phyloP scores from a whole-genome alignment of 2,329 filamentous ascomycete species.

The Cytospora schulzeri region DNA sequence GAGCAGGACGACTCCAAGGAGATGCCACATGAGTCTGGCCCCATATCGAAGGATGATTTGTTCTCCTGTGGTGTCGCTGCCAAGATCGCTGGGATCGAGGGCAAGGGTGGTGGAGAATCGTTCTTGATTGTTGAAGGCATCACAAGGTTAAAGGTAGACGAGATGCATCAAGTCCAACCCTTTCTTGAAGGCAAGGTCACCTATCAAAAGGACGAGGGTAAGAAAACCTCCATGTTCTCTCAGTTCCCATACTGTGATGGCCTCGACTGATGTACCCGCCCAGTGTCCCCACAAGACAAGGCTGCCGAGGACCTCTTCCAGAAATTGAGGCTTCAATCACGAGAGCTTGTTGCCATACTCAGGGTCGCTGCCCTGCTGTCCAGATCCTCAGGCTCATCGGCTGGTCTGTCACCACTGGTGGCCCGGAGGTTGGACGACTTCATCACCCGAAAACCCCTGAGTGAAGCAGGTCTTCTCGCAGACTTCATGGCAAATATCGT shows the following conservation, averaged over 20 bases:
- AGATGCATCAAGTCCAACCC: conserved; percentile 74
- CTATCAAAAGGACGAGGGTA: conserved; percentile 70
- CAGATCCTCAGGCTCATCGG: conserved; percentile 62
- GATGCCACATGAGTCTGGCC: conserved; percentile 55
- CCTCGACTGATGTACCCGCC: conserved; percentile 29
- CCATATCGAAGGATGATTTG: conserved; percentile 70
- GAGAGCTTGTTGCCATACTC: conserved; percentile 83
- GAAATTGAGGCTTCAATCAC: conserved; percentile 79
- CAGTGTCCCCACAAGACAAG: conserved; percentile 49
- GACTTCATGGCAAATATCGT: conserved; percentile 97
- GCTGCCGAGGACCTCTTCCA: conserved; percentile 72
- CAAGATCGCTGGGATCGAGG: conserved; percentile 77
- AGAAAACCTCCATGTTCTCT: conserved; percentile 31
- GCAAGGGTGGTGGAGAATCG: conserved; percentile 74
- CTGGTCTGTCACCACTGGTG: conserved; percentile 74
- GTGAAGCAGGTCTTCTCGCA: conserved; percentile 81
- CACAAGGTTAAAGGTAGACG: conserved; percentile 74
- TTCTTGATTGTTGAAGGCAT: conserved; percentile 85
- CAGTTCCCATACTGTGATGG: neutral
- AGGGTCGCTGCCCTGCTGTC: conserved; percentile 83
- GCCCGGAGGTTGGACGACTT: conserved; percentile 84
- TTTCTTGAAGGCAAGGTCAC: conserved; percentile 84
- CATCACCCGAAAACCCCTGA: conserved; percentile 78
- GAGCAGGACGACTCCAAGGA: conserved; percentile 52
- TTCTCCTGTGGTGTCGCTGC: conserved; percentile 82